phyloP scores from a whole-genome alignment of 2,329 filamentous ascomycete species.

The Fusarium odoratissimum region DNA sequence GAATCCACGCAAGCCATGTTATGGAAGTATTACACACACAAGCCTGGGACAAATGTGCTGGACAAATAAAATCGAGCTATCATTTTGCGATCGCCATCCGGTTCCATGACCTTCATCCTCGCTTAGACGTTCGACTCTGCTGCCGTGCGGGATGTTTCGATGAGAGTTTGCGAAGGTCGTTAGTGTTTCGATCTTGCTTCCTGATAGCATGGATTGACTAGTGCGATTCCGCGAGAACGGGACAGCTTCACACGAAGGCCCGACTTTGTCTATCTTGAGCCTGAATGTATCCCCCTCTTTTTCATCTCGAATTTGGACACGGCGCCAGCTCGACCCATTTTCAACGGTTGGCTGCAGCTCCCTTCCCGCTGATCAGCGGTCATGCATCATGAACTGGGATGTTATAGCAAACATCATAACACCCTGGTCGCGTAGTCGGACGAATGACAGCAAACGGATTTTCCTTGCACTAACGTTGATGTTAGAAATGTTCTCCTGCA shows the following conservation, averaged over 20 bases:
- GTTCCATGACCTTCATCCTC: background rate
- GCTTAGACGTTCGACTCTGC: background rate
- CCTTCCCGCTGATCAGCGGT: constrained; percentile 22
- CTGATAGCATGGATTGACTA: background rate
- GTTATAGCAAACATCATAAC: constrained; percentile 19
- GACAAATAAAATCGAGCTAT: constrained; percentile 1
- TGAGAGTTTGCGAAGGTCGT: background rate
- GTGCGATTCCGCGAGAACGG: background rate
- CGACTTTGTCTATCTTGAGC: background rate
- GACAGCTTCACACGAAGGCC: background rate
- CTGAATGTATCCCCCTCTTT: background rate
- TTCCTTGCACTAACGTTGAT: background rate
- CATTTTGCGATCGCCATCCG: constrained; percentile 5
- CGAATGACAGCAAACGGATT: constrained; percentile 10
- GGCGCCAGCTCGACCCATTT: constrained; percentile 1
- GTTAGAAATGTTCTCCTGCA: constrained; percentile 14
- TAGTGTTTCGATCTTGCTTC: background rate
- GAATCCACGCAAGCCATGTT: constrained; percentile 8
- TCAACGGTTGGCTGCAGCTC: constrained; percentile 23
- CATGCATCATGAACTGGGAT: constrained; percentile 26
- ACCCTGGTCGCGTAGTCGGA: constrained; percentile 6
- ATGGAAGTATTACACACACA: background rate
- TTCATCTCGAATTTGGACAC: constrained; percentile 1
- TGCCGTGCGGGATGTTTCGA: background rate
- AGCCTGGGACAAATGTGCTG: background rate